These are phyloP conservation scores for Fusarium buxicola DNA, from an alignment of 2,329 filamentous ascomycete species.

Conservation along the genomic window DNA sequence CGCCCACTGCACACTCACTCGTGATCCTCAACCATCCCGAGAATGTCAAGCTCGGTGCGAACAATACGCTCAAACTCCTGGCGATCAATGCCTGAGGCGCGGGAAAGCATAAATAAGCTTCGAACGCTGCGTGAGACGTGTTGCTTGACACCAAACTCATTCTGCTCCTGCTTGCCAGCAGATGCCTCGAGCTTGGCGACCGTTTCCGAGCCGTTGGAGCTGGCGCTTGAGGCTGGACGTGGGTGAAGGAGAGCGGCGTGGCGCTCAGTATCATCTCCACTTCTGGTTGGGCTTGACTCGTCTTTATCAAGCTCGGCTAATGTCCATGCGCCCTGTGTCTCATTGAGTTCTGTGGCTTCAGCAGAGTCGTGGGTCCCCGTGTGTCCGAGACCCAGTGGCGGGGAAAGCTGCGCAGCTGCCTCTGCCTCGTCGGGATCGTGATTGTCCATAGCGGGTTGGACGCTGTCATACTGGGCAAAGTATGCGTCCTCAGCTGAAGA, in stretches of 20 bases:
- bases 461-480: conserved; percentile 79
- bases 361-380: conserved; percentile 23
- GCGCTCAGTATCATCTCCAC: conserved; percentile 48
- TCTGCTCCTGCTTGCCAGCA: conserved; percentile 68
- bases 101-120: conserved; percentile 78
- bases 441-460: conserved; percentile 84
- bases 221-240: conserved; percentile 68
- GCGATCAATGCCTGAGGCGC: conserved; percentile 76
- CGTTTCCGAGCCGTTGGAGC: conserved; percentile 66
- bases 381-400: conserved; percentile 48
- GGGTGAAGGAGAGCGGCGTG: conserved; percentile 63
- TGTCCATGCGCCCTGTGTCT: conserved; percentile 55
- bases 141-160: conserved; percentile 80
- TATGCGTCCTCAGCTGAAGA: conserved; percentile 74
- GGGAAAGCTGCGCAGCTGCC: conserved; percentile 47
- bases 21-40: conserved; percentile 75
- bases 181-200: conserved; percentile 72
- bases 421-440: conserved; percentile 81
- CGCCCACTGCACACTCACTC: conserved; percentile 38
- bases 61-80: conserved; percentile 81
- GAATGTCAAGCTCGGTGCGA: conserved; percentile 75
- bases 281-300: conserved; percentile 46
- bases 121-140: conserved; percentile 83
- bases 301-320: conserved; percentile 58
- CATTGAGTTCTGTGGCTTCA: conserved; percentile 40